phyloP scores from a whole-genome alignment of 768 basidiomycete species.

The Multifurca ochricompacta region DNA sequence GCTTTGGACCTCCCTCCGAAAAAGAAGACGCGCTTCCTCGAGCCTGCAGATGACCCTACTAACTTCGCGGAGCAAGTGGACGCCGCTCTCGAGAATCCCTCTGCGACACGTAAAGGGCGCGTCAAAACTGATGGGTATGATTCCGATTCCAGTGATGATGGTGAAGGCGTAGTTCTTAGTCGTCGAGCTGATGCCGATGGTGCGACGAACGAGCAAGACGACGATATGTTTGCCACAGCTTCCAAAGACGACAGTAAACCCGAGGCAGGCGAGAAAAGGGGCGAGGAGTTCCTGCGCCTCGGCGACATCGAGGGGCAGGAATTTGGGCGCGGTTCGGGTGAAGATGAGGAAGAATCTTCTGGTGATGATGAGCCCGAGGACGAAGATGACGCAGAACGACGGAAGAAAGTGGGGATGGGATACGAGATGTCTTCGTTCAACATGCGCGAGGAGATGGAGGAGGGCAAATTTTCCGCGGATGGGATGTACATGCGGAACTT shows the following conservation, averaged over 20 bases:
- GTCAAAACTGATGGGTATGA: constrained; percentile 87
- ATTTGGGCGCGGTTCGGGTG: constrained; percentile 44
- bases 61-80: constrained; percentile 78
- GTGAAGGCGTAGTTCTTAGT: constrained; percentile 86
- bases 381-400: constrained; percentile 70
- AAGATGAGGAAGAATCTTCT: constrained; percentile 28
- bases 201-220: constrained; percentile 46
- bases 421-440: constrained; percentile 93
- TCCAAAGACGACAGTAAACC: constrained; percentile 50
- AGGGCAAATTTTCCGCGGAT: constrained; percentile 94
- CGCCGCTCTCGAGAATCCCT: constrained; percentile 58
- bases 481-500: constrained; percentile 79
- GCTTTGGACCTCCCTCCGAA: constrained; percentile 26
- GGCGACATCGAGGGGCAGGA: constrained; percentile 98
- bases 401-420: constrained; percentile 85
- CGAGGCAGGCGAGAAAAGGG: constrained; percentile 42
- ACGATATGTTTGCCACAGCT: constrained; percentile 75
- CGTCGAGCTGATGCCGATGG: constrained; percentile 44
- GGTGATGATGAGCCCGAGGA: constrained; percentile 45
- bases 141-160: constrained; percentile 90
- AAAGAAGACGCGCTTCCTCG: constrained; percentile 76
- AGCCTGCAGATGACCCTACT: constrained; percentile 65
- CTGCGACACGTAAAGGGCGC: constrained; percentile 55
- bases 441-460: constrained; percentile 98
- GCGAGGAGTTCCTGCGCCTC: constrained; percentile 67